A percentile compares a stretch with the other conserved stretches of the same genome.
Conservation (phyloP, 1,284 basidiomycete genomes). For the Uromyces viciae-fabae region DNA sequence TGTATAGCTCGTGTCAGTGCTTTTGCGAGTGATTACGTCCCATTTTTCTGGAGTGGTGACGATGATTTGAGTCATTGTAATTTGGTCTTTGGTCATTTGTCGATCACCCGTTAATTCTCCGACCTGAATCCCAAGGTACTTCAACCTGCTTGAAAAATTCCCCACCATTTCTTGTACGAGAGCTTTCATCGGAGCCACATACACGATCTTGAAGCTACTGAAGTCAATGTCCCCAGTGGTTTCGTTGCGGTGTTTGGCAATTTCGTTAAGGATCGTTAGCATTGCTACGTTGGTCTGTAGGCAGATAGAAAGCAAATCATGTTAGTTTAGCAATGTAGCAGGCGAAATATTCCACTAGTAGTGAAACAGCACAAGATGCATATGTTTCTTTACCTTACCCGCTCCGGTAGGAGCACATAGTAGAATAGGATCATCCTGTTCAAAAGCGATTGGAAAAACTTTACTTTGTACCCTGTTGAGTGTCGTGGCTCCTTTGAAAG, state of each 20-base stretch:
- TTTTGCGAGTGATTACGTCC: constrained; percentile 98
- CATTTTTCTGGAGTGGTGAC: constrained; percentile 97
- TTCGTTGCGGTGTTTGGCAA: constrained; percentile 77
- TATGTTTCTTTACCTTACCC: constrained; percentile 63
- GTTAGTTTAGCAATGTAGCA: not conserved
- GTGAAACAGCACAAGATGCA: not conserved
- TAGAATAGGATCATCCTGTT: constrained; percentile 82
- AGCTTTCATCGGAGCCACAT: constrained; percentile 98
- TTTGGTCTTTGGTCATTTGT: constrained; percentile 97
- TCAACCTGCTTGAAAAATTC: constrained; percentile 80
- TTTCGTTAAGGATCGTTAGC: constrained; percentile 83
- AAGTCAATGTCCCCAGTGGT: constrained; percentile 79
- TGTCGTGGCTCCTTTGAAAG: constrained; percentile 69
- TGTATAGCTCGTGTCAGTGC: constrained; percentile 92
- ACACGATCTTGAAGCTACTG: constrained; percentile 92
- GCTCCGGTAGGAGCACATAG: constrained; percentile 98
- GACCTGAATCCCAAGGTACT: constrained; percentile 77
- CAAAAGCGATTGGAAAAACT: constrained; percentile 87
- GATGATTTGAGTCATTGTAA: constrained; percentile 94
- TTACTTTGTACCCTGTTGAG: constrained; percentile 94
- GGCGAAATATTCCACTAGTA: not conserved
- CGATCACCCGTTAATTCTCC: constrained; percentile 95
- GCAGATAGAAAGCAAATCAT: not conserved
- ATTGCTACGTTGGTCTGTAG: constrained; percentile 89
- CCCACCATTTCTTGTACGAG: constrained; percentile 96